Evolutionary conservation across 306 rosid genomes (phyloP).

Genomic region (Vigna hirtella): DNA sequence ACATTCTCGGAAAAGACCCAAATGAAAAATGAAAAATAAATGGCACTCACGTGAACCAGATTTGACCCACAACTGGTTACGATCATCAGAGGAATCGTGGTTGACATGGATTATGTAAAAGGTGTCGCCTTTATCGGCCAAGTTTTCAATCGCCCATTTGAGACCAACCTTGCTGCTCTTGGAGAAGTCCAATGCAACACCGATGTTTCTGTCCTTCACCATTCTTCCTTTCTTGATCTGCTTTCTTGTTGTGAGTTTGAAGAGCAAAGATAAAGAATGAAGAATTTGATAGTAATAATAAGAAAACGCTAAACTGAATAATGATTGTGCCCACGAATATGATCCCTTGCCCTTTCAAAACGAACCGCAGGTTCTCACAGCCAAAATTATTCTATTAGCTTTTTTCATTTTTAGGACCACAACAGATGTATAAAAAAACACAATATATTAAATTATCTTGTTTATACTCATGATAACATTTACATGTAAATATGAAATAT

Average conservation of each 20-base stretch:
- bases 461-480: too few species aligned
- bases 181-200: slow-evolving; percentile 88
- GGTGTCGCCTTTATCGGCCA: slow-evolving; percentile 86
- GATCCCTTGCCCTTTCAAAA: neutral
- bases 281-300: neutral
- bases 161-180: slow-evolving; percentile 86
- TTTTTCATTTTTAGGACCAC: too few species aligned
- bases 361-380: too few species aligned
- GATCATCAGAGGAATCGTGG: slow-evolving; percentile 50
- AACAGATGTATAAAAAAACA: too few species aligned
- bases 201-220: slow-evolving; percentile 79
- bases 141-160: slow-evolving; percentile 77
- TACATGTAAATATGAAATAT: too few species aligned
- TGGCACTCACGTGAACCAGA: slow-evolving; percentile 76
- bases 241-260: neutral
- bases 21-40: neutral
- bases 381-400: too few species aligned
- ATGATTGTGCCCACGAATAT: neutral
- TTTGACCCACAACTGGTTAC: slow-evolving; percentile 56
- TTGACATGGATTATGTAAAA: slow-evolving; percentile 70
- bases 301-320: neutral
- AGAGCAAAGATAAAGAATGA: neutral
- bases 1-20: neutral
- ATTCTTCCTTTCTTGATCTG: slow-evolving; percentile 41
- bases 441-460: too few species aligned